Evolutionary conservation across 805 yeast species (phyloP).

Genomic region (Maudiozyma serrabonitensis): DNA sequence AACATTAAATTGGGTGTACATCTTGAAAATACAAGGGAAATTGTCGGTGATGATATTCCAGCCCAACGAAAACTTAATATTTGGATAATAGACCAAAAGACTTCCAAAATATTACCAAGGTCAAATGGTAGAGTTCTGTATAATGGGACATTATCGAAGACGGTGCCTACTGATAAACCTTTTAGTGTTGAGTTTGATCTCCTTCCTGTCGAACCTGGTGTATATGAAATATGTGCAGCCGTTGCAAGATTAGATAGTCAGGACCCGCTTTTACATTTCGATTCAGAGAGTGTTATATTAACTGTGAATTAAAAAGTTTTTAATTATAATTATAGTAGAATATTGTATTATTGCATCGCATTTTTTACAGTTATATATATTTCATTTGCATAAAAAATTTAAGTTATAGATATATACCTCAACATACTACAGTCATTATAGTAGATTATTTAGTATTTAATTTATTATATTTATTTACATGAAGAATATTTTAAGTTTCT

Average conservation of each 20-base stretch:
- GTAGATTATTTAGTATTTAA: not conserved
- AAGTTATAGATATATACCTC: no score
- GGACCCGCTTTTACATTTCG: slow-evolving; percentile 8
- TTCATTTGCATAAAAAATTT: no score
- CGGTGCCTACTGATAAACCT: slow-evolving; percentile 35
- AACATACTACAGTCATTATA: no score
- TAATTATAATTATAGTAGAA: not conserved
- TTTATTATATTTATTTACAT: slow-evolving; percentile 1
- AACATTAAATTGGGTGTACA: slow-evolving; percentile 6
- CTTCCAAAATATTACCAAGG: slow-evolving; percentile 16
- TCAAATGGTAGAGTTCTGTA: slow-evolving; percentile 50
- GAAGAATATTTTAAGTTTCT: slow-evolving; percentile 1
- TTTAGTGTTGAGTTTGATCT: slow-evolving; percentile 37
- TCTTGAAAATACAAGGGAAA: slow-evolving; percentile 6
- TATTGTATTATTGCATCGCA: not conserved
- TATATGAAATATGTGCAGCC: slow-evolving; percentile 62
- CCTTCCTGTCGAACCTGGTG: slow-evolving; percentile 66
- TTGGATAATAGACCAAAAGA: slow-evolving; percentile 17
- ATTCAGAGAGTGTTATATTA: slow-evolving; percentile 1
- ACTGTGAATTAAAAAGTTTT: not conserved
- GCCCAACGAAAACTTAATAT: slow-evolving; percentile 6
- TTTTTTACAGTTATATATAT: not conserved
- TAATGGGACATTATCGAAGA: slow-evolving; percentile 56
- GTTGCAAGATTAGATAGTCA: slow-evolving; percentile 5
- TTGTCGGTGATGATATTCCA: not conserved